Base-by-base conservation (phyloP, 1,139 yeast genomes). In the Scheffersomyces parashehatae region DNA sequence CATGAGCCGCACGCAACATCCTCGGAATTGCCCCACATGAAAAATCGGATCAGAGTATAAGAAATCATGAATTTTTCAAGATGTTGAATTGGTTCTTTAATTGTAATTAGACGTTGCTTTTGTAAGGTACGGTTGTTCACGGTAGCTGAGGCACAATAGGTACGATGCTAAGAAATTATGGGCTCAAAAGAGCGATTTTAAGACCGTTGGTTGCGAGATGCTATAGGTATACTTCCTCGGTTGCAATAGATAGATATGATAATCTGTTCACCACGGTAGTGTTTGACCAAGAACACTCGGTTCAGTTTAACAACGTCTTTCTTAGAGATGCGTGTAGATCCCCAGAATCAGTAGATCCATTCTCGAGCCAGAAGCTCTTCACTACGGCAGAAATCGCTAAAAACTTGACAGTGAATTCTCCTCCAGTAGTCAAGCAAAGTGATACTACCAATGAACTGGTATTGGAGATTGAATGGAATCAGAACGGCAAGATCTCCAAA, bases 311-410 rank as follows among this genome's bases (percentile, higher is more conserved):
- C 47, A 80, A 77, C 46, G 62, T 80, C 3, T 85, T 86, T 54
- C 67, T 87, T 32, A 69, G 95, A 49, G 95, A 87, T 55, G 73
- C 89, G 0, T 82, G 88, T 40, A 60, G 64, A 3, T 67, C 81
- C 3, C 55, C 67, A 0, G 61, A 56, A 11, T 79, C 87, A 1
- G 74, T 84, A 4, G 88, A 86, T 52, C 68, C 71, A 2, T 60
- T 64, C 28, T 76, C 89, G 0, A 74, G 76, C 30, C 95, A 86
- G 57, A 86, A 84, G 58, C 60, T 75, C 28, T 84, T 86, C 61
- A 81, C 88, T 8, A 85, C 93, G 0, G 84, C 81, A 1, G 67
- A 75, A 43, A 62, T 79, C 5, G 53, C 64, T 9, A 46, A 48
- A 3, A 50, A 54, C 14, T 60, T 71, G 38, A 41, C 50, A 13